A percentile compares a stretch with the other conserved stretches of the same genome.
These are phyloP conservation scores for Penicillium psychrofluorescens DNA, from an alignment of 495 filamentous ascomycete species.

Conservation along the genomic window DNA sequence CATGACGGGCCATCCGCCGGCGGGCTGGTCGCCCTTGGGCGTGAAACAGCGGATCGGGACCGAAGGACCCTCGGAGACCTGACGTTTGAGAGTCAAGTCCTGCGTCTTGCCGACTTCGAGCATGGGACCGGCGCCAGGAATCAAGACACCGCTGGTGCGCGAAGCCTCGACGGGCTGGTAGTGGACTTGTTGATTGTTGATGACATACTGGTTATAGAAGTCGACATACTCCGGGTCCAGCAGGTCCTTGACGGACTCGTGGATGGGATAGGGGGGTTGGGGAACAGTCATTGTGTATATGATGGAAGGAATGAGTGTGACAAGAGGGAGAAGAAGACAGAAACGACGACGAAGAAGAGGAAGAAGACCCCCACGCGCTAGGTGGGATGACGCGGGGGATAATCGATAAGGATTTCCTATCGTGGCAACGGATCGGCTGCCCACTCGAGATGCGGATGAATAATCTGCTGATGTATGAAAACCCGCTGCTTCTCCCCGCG, in stretches of 20 bases:
- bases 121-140: conserved; percentile 46
- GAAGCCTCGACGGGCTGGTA: conserved; percentile 47
- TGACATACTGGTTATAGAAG: conserved; percentile 49
- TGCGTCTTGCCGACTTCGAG: conserved; percentile 42
- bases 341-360: background rate
- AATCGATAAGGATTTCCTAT: no score
- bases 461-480: background rate
- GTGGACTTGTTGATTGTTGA: conserved; percentile 43
- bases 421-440: no score
- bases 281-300: background rate
- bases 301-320: no score
- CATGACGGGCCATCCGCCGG: conserved; percentile 46
- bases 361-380: conserved; percentile 1
- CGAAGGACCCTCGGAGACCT: conserved; percentile 40
- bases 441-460: no score
- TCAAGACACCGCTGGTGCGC: conserved; percentile 42
- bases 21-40: conserved; percentile 33
- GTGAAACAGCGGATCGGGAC: conserved; percentile 42
- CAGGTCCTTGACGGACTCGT: conserved; percentile 37
- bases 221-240: conserved; percentile 45
- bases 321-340: background rate
- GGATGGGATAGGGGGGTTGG: conserved; percentile 48
- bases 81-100: conserved; percentile 39
- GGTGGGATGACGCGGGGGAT: conserved; percentile 4
- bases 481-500: background rate